Evolutionary conservation across 2,329 filamentous ascomycete species (phyloP).

Genomic region (Hirsutella minnesotensis): DNA sequence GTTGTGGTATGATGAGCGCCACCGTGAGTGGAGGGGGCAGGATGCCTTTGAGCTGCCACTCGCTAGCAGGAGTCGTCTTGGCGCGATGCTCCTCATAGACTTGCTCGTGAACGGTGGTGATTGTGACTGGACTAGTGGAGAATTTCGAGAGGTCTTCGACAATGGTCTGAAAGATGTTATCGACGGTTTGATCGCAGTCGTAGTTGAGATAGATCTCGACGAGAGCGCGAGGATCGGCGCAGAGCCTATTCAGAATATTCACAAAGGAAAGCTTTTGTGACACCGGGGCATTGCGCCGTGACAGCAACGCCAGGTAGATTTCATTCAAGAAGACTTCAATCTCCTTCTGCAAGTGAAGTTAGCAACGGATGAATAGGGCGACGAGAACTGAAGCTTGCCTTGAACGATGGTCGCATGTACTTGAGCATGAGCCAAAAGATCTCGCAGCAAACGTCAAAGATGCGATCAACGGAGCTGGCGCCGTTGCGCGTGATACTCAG

Average conservation of each 20-base stretch:
- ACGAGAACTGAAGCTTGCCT: slow-evolving; percentile 39
- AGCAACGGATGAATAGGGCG: slow-evolving; percentile 9
- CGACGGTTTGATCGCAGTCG: slow-evolving; percentile 87
- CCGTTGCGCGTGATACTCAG: slow-evolving; percentile 91
- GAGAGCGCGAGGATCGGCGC: slow-evolving; percentile 72
- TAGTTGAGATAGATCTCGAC: slow-evolving; percentile 98
- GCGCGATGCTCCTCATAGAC: slow-evolving; percentile 70
- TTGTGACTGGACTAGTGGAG: slow-evolving; percentile 64
- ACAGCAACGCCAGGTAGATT: slow-evolving; percentile 85
- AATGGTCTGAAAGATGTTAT: slow-evolving; percentile 93
- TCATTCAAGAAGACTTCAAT: slow-evolving; percentile 97
- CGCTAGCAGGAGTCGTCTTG: slow-evolving; percentile 46
- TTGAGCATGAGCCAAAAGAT: slow-evolving; percentile 98
- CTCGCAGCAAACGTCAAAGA: slow-evolving; percentile 93
- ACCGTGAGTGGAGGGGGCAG: slow-evolving; percentile 79
- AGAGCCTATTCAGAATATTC: slow-evolving; percentile 71
- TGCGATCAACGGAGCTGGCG: slow-evolving; percentile 78
- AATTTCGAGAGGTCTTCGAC: slow-evolving; percentile 90
- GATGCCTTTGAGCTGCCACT: slow-evolving; percentile 81
- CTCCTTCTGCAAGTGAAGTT: slow-evolving; percentile 57
- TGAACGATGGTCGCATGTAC: slow-evolving; percentile 84
- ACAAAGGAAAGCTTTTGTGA: slow-evolving; percentile 92
- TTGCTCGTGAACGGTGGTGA: slow-evolving; percentile 70
- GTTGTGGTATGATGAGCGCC: slow-evolving; percentile 52
- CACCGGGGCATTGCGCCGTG: slow-evolving; percentile 72